Conservation (phyloP, 345 rosid species). For the Syzygium aromaticum region DNA sequence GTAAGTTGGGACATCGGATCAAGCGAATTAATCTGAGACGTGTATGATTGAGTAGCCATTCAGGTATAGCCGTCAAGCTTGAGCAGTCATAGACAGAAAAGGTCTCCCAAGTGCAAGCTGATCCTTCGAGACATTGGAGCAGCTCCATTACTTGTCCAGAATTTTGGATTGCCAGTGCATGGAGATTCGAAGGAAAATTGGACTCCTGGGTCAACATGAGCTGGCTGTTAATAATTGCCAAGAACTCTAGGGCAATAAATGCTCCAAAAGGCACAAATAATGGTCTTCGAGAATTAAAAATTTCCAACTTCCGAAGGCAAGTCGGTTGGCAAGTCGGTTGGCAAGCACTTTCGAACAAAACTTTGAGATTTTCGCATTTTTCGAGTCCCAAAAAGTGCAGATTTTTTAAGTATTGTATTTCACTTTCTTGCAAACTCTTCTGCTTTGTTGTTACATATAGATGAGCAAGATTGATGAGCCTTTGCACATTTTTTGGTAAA, state of each 20-base stretch:
- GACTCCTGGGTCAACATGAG: background rate
- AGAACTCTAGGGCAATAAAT: background rate
- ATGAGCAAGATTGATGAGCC: background rate
- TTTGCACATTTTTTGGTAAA: too few relatives aligned
- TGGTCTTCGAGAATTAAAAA: background rate
- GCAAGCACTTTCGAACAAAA: background rate
- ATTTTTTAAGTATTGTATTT: background rate
- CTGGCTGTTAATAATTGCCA: background rate
- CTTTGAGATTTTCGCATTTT: background rate
- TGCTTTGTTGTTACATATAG: too few relatives aligned
- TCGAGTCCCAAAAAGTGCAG: fast-evolving
- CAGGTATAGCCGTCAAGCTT: fast-evolving
- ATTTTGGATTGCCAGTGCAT: background rate
- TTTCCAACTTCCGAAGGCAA: background rate
- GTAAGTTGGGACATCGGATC: background rate
- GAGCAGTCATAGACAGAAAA: background rate
- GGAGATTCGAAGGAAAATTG: fast-evolving
- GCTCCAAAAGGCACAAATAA: background rate
- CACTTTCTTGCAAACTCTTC: background rate
- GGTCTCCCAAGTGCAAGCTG: background rate
- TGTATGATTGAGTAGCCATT: background rate
- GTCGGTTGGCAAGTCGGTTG: fast-evolving
- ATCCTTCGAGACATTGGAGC: background rate
- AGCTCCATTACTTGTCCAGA: background rate
- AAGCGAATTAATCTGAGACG: background rate